Evolutionary conservation across 169 alveolate genomes (phyloP).

Genomic region (Plasmodium blacklocki): DNA sequence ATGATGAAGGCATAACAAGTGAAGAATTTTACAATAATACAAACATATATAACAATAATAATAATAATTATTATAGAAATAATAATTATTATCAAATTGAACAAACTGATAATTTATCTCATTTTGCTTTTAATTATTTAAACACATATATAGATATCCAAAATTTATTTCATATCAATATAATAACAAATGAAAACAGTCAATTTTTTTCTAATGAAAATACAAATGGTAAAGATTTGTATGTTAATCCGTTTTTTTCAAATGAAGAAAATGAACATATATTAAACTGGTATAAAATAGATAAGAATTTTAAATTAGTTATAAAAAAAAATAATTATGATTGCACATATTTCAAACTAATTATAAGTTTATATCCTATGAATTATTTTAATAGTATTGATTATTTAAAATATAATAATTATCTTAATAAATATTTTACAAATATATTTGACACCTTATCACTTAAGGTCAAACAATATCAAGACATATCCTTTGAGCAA

Average conservation of each 20-base stretch:
- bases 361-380: conserved; percentile 31
- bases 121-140: conserved; percentile 7
- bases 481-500: conserved; percentile 41
- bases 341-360: conserved; percentile 21
- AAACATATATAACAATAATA: not conserved
- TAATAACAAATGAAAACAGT: not conserved
- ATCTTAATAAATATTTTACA: conserved; percentile 8
- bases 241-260: conserved; percentile 9
- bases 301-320: conserved; percentile 30
- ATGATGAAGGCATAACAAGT: not conserved
- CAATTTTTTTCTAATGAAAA: not conserved
- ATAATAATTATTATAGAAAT: not conserved
- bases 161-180: conserved; percentile 12
- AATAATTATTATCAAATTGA: not conserved
- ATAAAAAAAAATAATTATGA: conserved; percentile 36
- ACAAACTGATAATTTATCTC: not conserved
- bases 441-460: conserved; percentile 35
- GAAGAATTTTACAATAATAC: not conserved
- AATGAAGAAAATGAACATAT: conserved; percentile 43
- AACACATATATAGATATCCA: conserved; percentile 15
- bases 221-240: not conserved
- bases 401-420: conserved; percentile 2
- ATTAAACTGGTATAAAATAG: conserved; percentile 27
- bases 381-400: conserved; percentile 11
- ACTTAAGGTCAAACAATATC: conserved; percentile 20